Percentiles rank a stretch among this genome's conserved stretches.
Evolutionary conservation across 805 yeast species (phyloP).

Genomic region (Dipodascopsis tothii): DNA sequence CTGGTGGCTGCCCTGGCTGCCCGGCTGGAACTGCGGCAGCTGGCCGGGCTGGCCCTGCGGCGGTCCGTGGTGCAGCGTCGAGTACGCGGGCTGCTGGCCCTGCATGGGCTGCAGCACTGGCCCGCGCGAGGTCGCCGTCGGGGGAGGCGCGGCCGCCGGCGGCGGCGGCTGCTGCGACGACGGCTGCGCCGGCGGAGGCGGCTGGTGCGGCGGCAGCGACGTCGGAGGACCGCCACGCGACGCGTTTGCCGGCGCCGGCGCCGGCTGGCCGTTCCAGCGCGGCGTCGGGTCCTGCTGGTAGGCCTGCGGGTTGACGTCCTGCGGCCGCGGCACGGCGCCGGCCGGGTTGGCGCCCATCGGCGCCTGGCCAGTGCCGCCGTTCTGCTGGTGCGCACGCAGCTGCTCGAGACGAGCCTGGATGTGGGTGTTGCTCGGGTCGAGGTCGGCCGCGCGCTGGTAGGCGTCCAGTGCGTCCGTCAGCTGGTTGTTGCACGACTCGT

Average conservation of each 20-base stretch:
- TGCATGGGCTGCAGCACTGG: constrained; percentile 23
- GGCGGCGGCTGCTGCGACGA: constrained; percentile 12
- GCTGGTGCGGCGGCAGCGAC: constrained; percentile 20
- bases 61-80: constrained; percentile 31
- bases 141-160: constrained; percentile 10
- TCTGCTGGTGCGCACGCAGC: constrained; percentile 43
- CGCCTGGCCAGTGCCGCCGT: constrained; percentile 55
- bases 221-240: constrained; percentile 17
- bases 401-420: constrained; percentile 89
- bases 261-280: constrained; percentile 19
- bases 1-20: not conserved
- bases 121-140: constrained; percentile 12
- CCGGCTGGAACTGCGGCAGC: constrained; percentile 24
- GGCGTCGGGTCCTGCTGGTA: constrained; percentile 50
- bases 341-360: constrained; percentile 37
- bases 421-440: constrained; percentile 91
- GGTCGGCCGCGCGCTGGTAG: constrained; percentile 88
- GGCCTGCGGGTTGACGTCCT: constrained; percentile 53
- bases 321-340: constrained; percentile 54
- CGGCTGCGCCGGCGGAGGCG: constrained; percentile 19
- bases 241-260: constrained; percentile 16
- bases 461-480: constrained; percentile 93
- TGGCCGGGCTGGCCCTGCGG: constrained; percentile 30
- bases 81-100: constrained; percentile 25
- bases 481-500: constrained; percentile 96